phyloP scores from a whole-genome alignment of 164 flowering plant species.

The Tinospora cordifolia region DNA sequence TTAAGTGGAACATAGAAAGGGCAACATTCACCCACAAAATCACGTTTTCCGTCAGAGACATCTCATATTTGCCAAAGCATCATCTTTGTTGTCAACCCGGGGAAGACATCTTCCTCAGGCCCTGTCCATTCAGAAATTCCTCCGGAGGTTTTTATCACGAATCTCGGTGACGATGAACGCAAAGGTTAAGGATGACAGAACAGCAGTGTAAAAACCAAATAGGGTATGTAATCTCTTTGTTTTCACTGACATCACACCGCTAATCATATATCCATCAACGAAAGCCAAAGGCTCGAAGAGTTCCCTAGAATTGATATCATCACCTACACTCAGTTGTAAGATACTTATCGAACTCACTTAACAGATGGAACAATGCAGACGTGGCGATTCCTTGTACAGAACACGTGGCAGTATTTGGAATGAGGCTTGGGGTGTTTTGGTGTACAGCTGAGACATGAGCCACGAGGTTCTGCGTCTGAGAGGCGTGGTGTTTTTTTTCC shows the following conservation, averaged over 20 bases:
- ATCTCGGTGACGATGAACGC: background rate
- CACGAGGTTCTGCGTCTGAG: background rate
- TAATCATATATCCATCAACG: slow-evolving; percentile 7
- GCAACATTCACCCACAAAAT: slow-evolving; percentile 7
- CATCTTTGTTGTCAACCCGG: background rate
- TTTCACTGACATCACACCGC: background rate
- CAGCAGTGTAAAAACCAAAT: background rate
- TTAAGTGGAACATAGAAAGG: background rate
- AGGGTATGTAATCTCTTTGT: background rate
- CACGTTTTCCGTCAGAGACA: slow-evolving; percentile 11
- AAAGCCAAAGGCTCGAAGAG: background rate
- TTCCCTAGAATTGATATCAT: background rate
- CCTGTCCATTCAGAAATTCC: background rate
- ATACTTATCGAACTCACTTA: background rate
- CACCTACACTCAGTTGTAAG: background rate
- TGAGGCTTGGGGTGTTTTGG: background rate
- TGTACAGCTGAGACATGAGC: background rate
- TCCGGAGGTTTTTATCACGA: background rate
- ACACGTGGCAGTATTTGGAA: background rate
- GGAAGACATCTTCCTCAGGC: background rate
- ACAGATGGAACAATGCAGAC: background rate
- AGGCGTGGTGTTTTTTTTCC: background rate
- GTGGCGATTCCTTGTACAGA: background rate
- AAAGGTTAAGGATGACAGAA: background rate
- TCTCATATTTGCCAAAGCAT: background rate